Evolutionary conservation across 257 asterid genomes (phyloP), one percentile per base, ranked within the genome.

Genomic region (Coffea eugenioides): DNA sequence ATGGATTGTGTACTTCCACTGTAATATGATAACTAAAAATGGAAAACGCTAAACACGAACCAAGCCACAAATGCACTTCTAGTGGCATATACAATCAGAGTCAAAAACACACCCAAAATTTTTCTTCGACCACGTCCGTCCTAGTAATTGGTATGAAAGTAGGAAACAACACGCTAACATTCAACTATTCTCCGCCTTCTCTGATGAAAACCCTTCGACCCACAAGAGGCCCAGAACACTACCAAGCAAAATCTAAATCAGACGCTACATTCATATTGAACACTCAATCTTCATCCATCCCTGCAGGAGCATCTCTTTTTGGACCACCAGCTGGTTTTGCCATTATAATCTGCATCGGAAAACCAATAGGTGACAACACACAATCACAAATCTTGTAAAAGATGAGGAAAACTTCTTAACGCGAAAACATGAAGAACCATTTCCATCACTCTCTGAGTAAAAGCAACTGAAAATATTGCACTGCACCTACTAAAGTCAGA

Each of bases 251-350:
- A 48, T 39, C 62, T 71, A 18, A 13, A 12, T 4, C 41, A 79
- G 2, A 21, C 5, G 49, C 13, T 23, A 45, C 3, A 8, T 64
- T 48, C 1, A 64, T 39, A 25, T 34, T 14, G 20, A 45, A 59
- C 72, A 39, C 79, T 84, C 77, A 89, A 59, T 87, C 92, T 62
- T 89, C 90, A 59, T 88, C 89, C 86, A 82, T 85, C 54, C 89
- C 92, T 67, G 83, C 82, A 27, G 83, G 69, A 39, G 81, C 82
- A 64, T 80, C 83, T 79, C 87, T 77, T 74, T 82, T 82, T 14
- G 92, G 92, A 59, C 92, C 92, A 61, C 92, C 92, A 49, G 92
- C 92, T 34, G 90, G 92, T 77, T 87, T 89, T 69, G 92, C 84
- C 90, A 89, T 87, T 77, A 89, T 89, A 77, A 89, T 89, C 92